Base-by-base conservation (phyloP, 768 basidiomycete species). In the Leccinum fibrillosum region DNA sequence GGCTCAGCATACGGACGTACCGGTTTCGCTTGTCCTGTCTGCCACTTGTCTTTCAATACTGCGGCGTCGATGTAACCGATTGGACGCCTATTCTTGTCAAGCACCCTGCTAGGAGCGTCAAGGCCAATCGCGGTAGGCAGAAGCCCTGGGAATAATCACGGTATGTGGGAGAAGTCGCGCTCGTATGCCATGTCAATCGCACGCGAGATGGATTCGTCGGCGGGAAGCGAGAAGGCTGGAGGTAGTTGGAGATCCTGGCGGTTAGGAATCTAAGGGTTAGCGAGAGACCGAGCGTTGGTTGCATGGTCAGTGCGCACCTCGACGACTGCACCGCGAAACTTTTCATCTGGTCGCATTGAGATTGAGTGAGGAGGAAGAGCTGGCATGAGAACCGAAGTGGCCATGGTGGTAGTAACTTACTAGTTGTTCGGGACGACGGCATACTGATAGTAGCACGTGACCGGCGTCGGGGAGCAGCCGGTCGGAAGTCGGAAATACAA, bases 141-240 rank as follows among this genome's bases (percentile, higher is more conserved):
- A 49, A 30, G n/a, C 10, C 39, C n/a, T 5, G 35, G 15, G 51
- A 5, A 35, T 21, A 74, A 76, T 66, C 65, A 95, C 94, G 94
- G 94, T 60, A 96, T 87, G 65, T 95, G 88, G 17, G 93, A 93
- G 74, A 95, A 97, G 69, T 97, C 94, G 34, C 93, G 85, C 63
- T 97, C 94, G 65, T 94, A 96, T 0, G 94, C 94, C 25, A 89
- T 81, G 64, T 92, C 92, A 28, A 96, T 83, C 1, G 91, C 94
- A 23, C 82, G 79, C 9, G 83, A 80, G 57, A 95, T 85, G 19
- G 83, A 79, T 66, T 92, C 92, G 57, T 80, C 79, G 11, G 80
- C 75, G 8, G 89, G 88, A 3, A 96, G 78, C 15, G 88, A 83
- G 71, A 95, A 95, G 0, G 94, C 94, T 9, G 94, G 94, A 0